These are phyloP conservation scores for Harringtonia aguacate DNA, from an alignment of 2,329 filamentous ascomycete genomes.

Conservation along the genomic window DNA sequence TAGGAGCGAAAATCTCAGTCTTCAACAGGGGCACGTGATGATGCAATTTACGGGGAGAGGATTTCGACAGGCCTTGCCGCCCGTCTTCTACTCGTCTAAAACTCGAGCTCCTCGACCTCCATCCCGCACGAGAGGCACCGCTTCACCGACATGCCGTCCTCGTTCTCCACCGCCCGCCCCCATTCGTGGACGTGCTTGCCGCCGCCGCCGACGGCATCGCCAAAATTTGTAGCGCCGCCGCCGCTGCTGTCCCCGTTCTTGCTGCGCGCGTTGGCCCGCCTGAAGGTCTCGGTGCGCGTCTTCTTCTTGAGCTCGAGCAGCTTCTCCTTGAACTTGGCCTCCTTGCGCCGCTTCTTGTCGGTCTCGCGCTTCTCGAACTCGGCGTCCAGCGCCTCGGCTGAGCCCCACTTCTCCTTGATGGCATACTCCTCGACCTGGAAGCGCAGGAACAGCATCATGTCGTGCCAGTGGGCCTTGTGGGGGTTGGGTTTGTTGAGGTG, in stretches of 20 bases:
- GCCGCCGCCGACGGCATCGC: slow-evolving; percentile 58
- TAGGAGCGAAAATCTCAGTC: not conserved
- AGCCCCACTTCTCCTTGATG: slow-evolving; percentile 84
- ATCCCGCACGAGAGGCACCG: slow-evolving; percentile 66
- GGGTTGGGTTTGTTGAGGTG: slow-evolving; percentile 87
- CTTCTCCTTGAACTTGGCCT: slow-evolving; percentile 85
- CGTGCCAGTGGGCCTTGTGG: slow-evolving; percentile 91
- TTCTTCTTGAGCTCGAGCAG: slow-evolving; percentile 85
- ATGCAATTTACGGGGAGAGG: not conserved
- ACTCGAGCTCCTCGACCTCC: slow-evolving; percentile 68
- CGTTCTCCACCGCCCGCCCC: slow-evolving; percentile 57
- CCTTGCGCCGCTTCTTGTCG: slow-evolving; percentile 77
- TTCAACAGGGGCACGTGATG: slow-evolving; percentile 7
- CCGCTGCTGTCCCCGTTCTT: slow-evolving; percentile 24
- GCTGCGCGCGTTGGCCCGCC: slow-evolving; percentile 48
- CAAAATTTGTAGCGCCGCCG: slow-evolving; percentile 51
- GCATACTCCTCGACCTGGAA: slow-evolving; percentile 94
- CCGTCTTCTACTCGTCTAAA: no score
- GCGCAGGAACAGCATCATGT: slow-evolving; percentile 96
- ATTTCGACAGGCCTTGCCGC: no score
- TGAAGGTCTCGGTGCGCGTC: slow-evolving; percentile 82
- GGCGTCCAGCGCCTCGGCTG: slow-evolving; percentile 69
- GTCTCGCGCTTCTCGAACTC: slow-evolving; percentile 73
- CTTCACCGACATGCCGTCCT: slow-evolving; percentile 68
- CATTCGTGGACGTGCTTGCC: slow-evolving; percentile 86